Evolutionary conservation across 257 asterid species (phyloP), one percentile per base, ranked within the genome.

Genomic region (Scutellaria barbata): DNA sequence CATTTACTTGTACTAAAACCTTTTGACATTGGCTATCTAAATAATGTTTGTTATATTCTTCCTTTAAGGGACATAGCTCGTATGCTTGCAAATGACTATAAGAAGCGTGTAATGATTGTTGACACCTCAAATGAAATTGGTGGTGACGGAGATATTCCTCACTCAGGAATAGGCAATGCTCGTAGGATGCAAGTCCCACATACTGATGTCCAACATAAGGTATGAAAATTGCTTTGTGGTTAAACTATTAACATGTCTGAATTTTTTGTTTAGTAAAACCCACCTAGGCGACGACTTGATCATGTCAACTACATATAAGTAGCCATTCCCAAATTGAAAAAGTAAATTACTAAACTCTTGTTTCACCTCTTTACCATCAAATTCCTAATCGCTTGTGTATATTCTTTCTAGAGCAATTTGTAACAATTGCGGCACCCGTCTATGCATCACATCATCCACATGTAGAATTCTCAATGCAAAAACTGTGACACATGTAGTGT

Each of bases 41-140:
- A 13, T 61, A 39, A 63, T 69, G 60, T 42, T 37, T 33, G 10
- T 37, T 47, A 55, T 71, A 17, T 46, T 71, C 43, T 63, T 70
- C 17, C 67, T 66, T 56, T 40, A 64, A 94, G 99, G 96, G 99
- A 94, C 83, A 84, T 91, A 80, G 99, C 96, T 47, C 83, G 99
- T 73, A 91, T 94, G 99, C 96, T 94, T 67, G 97, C 99, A 46
- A 81, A 88, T 83, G 99, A 91, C 80, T 91, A 91, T 63, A 70
- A 68, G 73, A 94, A 85, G 82, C 97, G 99, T 10, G 97, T 94
- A 22, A 94, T 94, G 99, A 91, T 94, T 80, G 99, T 94, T 66
- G 99, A 94, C 82, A 94, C 99, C 74, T 94, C 99, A 11, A 94
- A 94, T 77, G 99, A 94, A 80, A 91, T 94, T 75, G 99, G 97